phyloP scores from a whole-genome alignment of 352 stramenopile genomes.

The Pilasporangium apinafurcum region DNA sequence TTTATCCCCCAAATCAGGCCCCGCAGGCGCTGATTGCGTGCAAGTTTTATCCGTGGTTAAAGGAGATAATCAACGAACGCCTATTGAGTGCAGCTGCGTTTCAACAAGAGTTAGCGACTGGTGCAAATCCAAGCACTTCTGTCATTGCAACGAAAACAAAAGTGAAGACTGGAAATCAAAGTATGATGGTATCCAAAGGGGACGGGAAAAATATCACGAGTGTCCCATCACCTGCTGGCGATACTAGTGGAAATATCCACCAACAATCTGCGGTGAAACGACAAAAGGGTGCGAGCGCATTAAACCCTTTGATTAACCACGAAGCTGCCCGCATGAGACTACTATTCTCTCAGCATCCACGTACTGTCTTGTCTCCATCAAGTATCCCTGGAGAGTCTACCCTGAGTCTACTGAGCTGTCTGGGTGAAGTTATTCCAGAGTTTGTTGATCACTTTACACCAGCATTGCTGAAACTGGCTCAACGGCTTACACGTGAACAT shows the following conservation, averaged over 20 bases:
- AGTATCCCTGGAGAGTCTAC: slow-evolving; percentile 67
- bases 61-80: slow-evolving; percentile 79
- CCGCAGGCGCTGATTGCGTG: slow-evolving; percentile 70
- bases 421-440: slow-evolving; percentile 52
- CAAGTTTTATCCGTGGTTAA: slow-evolving; percentile 87
- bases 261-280: not conserved
- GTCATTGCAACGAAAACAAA: slow-evolving; percentile 9
- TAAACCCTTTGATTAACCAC: slow-evolving; percentile 46
- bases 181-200: not conserved
- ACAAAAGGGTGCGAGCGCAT: slow-evolving; percentile 2
- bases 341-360: slow-evolving; percentile 39
- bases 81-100: slow-evolving; percentile 57
- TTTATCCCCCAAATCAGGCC: slow-evolving; percentile 67
- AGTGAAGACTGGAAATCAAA: slow-evolving; percentile 1
- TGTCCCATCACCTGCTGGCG: slow-evolving; percentile 8
- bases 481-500: slow-evolving; percentile 81
- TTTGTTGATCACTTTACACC: slow-evolving; percentile 78
- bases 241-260: slow-evolving; percentile 2
- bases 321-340: slow-evolving; percentile 49
- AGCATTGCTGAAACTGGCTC: slow-evolving; percentile 73
- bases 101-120: slow-evolving; percentile 41
- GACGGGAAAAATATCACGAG: slow-evolving; percentile 10
- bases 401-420: slow-evolving; percentile 53
- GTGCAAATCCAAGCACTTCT: too few relatives aligned
- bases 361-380: slow-evolving; percentile 23